These are phyloP conservation scores for Fraxinus anomala DNA, from an alignment of 257 asterid species.

Conservation along the genomic window DNA sequence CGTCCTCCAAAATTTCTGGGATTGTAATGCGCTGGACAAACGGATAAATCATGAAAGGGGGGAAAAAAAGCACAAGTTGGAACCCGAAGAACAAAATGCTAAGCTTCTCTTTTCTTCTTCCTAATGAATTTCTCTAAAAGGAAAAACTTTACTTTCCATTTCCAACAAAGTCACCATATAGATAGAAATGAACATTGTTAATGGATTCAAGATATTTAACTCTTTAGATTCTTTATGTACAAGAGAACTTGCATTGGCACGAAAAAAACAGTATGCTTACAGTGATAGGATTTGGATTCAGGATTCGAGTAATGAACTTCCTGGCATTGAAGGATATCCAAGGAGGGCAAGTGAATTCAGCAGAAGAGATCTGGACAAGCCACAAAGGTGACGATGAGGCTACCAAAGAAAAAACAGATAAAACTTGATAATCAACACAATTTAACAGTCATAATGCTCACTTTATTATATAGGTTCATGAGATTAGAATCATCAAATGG, in stretches of 20 bases:
- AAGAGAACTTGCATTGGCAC: neutral
- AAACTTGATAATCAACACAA: neutral
- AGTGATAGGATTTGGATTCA: constrained; percentile 83
- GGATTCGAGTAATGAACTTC: constrained; percentile 73
- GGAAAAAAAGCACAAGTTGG: neutral
- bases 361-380: constrained; percentile 65
- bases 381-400: constrained; percentile 26
- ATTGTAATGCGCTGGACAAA: constrained; percentile 71
- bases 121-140: neutral
- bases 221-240: neutral
- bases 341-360: constrained; percentile 88
- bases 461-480: constrained; percentile 81
- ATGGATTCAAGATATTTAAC: neutral
- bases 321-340: constrained; percentile 89
- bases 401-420: constrained; percentile 12
- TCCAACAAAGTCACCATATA: neutral
- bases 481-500: constrained; percentile 94
- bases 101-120: neutral
- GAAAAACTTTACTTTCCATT: neutral
- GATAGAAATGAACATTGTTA: neutral
- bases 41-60: constrained; percentile 8
- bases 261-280: constrained; percentile 40
- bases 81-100: neutral
- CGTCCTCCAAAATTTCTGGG: constrained; percentile 76
- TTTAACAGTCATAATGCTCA: constrained; percentile 43